Evolutionary conservation across 352 stramenopile species (phyloP).

Genomic region (Globisporangium takayamanum): DNA sequence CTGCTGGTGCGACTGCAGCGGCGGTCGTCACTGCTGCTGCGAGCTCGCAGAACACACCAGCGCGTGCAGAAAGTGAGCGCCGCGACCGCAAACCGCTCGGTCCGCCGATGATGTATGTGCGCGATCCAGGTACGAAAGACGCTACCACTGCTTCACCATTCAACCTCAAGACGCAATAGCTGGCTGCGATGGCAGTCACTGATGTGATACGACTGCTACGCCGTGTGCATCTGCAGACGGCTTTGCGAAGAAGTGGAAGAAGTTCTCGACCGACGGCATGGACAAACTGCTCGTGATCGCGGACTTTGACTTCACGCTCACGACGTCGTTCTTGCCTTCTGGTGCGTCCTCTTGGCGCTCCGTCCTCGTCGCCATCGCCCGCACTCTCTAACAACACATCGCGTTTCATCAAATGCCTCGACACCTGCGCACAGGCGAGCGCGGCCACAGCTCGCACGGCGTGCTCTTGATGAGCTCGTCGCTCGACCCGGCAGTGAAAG

Average conservation of each 20-base stretch:
- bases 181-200: too few relatives aligned
- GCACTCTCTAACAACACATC: too few relatives aligned
- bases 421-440: too few relatives aligned
- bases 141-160: too few relatives aligned
- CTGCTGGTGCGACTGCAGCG: neutral
- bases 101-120: conserved; percentile 24
- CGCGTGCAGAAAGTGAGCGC: conserved; percentile 1
- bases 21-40: neutral
- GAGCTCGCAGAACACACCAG: neutral
- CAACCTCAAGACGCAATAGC: too few relatives aligned
- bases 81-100: conserved; percentile 10
- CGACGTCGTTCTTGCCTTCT: conserved; percentile 30
- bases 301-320: conserved; percentile 75
- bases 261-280: conserved; percentile 56
- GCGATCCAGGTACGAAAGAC: conserved; percentile 27
- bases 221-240: conserved; percentile 22
- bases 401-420: too few relatives aligned
- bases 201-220: too few relatives aligned
- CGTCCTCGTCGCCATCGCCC: too few relatives aligned
- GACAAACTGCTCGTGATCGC: conserved; percentile 61
- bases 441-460: too few relatives aligned
- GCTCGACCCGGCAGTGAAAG: too few relatives aligned
- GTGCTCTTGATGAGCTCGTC: too few relatives aligned
- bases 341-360: conserved; percentile 7
- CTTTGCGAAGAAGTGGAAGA: conserved; percentile 67